Conservation (phyloP, 805 yeast species). For the Kluyveromyces lactis region DNA sequence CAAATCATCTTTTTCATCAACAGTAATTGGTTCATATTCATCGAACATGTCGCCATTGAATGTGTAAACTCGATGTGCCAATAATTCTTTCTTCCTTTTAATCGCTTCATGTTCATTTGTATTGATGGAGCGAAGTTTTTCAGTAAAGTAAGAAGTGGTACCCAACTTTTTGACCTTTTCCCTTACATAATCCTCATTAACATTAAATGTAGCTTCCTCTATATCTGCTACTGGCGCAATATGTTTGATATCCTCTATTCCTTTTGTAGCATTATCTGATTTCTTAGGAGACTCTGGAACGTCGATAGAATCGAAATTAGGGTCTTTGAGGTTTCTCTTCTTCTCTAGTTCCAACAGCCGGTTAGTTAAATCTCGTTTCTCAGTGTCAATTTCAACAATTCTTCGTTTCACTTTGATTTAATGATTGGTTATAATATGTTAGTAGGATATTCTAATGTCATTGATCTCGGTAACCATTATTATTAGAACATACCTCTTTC, state of each 20-base stretch:
- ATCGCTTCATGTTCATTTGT: constrained; percentile 18
- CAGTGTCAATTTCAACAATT: constrained; percentile 21
- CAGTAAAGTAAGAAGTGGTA: constrained; percentile 28
- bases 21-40: constrained; percentile 23
- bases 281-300: constrained; percentile 27
- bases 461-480: not conserved
- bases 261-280: constrained; percentile 7
- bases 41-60: constrained; percentile 26
- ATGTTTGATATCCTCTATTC: not conserved
- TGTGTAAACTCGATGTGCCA: constrained; percentile 33
- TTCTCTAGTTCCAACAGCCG: constrained; percentile 16
- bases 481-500: constrained; percentile 5
- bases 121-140: constrained; percentile 23
- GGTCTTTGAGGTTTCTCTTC: constrained; percentile 11
- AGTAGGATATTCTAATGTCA: not conserved
- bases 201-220: not conserved
- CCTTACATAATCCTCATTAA: not conserved
- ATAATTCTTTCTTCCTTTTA: constrained; percentile 18
- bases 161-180: constrained; percentile 3
- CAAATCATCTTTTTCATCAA: constrained; percentile 38
- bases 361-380: constrained; percentile 18
- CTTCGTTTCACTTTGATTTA: not conserved
- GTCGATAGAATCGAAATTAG: constrained; percentile 20
- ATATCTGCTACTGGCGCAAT: not conserved
- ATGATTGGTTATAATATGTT: not conserved